Evolutionary conservation across 2,329 filamentous ascomycete species (phyloP).

Genomic region (Ophiostoma sp.): DNA sequence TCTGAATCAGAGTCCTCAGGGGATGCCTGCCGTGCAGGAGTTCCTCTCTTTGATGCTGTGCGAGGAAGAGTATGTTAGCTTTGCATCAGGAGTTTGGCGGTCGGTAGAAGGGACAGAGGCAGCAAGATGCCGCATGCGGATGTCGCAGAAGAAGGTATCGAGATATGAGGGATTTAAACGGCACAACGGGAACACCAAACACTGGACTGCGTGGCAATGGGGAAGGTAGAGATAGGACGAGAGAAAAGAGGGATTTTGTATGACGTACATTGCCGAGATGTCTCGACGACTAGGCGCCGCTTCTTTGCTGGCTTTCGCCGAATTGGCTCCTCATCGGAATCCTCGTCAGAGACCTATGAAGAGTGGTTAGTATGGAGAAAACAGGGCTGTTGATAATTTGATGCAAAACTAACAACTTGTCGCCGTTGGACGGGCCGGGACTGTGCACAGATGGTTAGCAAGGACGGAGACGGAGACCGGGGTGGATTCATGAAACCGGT

Average conservation of each 20-base stretch:
- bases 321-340: conserved; percentile 50
- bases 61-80: conserved; percentile 9
- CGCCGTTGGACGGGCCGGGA: conserved; percentile 53
- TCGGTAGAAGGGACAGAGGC: not conserved
- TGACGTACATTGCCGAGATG: conserved; percentile 26
- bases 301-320: conserved; percentile 58
- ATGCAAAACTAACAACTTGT: conserved; percentile 47
- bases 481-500: not conserved
- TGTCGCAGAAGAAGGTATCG: not conserved
- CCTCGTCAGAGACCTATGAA: conserved; percentile 33
- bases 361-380: conserved; percentile 14
- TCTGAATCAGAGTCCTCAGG: conserved; percentile 63
- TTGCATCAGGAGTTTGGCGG: not conserved
- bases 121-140: not conserved
- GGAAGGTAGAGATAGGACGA: not conserved
- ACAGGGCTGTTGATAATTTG: not conserved
- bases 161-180: conserved; percentile 5
- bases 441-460: conserved; percentile 38
- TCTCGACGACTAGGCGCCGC: conserved; percentile 47
- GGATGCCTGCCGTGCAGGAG: conserved; percentile 50
- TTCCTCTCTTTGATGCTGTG: conserved; percentile 56
- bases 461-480: not conserved
- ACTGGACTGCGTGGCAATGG: not conserved
- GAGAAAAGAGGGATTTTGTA: too few relatives aligned
- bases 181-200: not conserved